phyloP scores from a whole-genome alignment of 2,329 filamentous ascomycete species.

The Aspergillus clavatus region DNA sequence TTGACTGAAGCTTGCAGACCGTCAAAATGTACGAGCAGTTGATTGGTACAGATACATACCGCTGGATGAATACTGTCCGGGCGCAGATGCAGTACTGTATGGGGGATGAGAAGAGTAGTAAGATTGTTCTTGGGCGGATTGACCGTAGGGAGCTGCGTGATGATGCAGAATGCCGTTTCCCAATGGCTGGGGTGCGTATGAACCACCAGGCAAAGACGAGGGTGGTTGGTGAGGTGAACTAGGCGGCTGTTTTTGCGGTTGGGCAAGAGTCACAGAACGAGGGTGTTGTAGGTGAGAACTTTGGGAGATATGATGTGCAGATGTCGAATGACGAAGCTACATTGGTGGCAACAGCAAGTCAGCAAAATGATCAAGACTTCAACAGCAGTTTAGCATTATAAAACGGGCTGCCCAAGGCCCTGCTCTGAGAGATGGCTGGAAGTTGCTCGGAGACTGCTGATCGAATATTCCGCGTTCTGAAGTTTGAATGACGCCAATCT shows the following conservation, averaged over 20 bases:
- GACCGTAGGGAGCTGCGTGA: constrained; percentile 58
- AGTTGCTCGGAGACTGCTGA: too few relatives aligned
- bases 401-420: too few relatives aligned
- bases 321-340: constrained; percentile 30
- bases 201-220: constrained; percentile 24
- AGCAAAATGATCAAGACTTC: constrained; percentile 6
- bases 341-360: constrained; percentile 2
- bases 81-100: constrained; percentile 76
- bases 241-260: constrained; percentile 39
- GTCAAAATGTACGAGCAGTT: background rate
- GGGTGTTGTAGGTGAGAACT: constrained; percentile 29
- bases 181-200: constrained; percentile 30
- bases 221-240: constrained; percentile 60
- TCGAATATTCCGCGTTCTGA: too few relatives aligned
- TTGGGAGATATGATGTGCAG: constrained; percentile 28
- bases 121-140: constrained; percentile 62
- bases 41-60: constrained; percentile 53
- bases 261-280: constrained; percentile 23
- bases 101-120: constrained; percentile 75
- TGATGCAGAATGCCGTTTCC: constrained; percentile 46
- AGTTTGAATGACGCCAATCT: too few relatives aligned
- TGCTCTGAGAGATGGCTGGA: too few relatives aligned
- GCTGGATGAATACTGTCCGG: constrained; percentile 80
- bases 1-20: constrained; percentile 58
- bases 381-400: background rate